Conservation (phyloP, 75 land plant species). For the Pinus taeda region DNA sequence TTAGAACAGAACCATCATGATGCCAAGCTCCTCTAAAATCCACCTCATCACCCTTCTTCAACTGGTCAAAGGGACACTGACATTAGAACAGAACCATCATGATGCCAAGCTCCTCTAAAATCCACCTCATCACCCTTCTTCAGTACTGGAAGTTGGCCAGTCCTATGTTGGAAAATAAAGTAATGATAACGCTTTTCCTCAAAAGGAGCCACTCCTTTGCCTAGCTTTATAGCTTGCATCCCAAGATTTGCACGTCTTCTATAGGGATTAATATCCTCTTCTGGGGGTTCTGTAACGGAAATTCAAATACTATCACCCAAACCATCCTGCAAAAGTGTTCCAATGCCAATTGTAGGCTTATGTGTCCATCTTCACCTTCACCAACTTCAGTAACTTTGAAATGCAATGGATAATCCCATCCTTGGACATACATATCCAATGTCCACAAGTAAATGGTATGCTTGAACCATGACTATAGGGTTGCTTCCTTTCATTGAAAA, state of each 20-base stretch:
- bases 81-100: constrained; percentile 99
- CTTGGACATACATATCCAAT: constrained; percentile 92
- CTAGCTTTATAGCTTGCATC: constrained; percentile 63
- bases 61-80: constrained; percentile 82
- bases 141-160: constrained; percentile 86
- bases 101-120: constrained; percentile 86
- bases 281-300: constrained; percentile 96
- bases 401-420: constrained; percentile 98
- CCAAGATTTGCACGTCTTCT: constrained; percentile 91
- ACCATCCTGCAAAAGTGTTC: constrained; percentile 96
- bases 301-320: constrained; percentile 96
- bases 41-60: constrained; percentile 94
- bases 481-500: constrained; percentile 99
- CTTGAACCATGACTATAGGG: constrained; percentile 96
- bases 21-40: constrained; percentile 91
- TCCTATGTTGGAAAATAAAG: constrained; percentile 93
- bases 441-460: constrained; percentile 81
- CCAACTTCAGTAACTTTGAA: constrained; percentile 99
- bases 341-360: constrained; percentile 99
- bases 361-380: constrained; percentile 99
- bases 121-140: constrained; percentile 97
- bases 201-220: constrained; percentile 88
- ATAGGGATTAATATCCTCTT: constrained; percentile 96
- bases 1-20: constrained; percentile 98
- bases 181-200: constrained; percentile 91